These are phyloP conservation scores for Lactuca saligna DNA, from an alignment of 129 eudicot species.

Conservation along the genomic window DNA sequence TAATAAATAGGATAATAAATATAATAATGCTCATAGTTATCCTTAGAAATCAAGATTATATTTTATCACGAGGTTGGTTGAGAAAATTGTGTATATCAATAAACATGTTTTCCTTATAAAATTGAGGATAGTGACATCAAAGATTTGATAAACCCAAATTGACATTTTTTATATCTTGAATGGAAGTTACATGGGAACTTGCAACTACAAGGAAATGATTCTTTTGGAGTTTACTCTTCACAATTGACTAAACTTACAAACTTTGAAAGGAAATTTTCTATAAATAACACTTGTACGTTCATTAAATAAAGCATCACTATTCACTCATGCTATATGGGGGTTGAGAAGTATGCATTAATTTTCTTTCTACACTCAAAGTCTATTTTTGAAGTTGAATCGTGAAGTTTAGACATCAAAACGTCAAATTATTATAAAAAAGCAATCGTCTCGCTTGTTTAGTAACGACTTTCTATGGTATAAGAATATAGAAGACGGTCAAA, in stretches of 20 bases:
- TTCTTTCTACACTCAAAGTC: not conserved
- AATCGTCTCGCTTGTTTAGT: not conserved
- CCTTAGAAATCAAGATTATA: not conserved
- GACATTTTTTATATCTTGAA: not conserved
- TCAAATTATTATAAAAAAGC: too few species aligned
- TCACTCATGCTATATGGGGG: not conserved
- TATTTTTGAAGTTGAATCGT: not conserved
- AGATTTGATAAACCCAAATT: slow-evolving; percentile 21
- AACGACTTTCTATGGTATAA: too few species aligned
- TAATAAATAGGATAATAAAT: not conserved
- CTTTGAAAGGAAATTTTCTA: not conserved
- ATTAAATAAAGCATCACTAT: not conserved
- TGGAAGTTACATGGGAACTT: not conserved
- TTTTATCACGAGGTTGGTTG: slow-evolving; percentile 10
- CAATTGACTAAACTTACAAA: not conserved
- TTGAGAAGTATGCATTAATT: not conserved
- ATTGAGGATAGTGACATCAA: slow-evolving; percentile 22
- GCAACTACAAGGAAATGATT: not conserved
- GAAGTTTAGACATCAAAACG: not conserved
- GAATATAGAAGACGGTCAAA: not conserved
- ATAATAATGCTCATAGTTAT: not conserved
- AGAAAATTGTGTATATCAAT: not conserved
- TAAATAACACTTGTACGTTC: not conserved
- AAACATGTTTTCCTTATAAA: slow-evolving; percentile 13
- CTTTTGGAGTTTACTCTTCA: not conserved